Base-by-base conservation (phyloP, 768 basidiomycete genomes). In the Suillus subaureus region DNA sequence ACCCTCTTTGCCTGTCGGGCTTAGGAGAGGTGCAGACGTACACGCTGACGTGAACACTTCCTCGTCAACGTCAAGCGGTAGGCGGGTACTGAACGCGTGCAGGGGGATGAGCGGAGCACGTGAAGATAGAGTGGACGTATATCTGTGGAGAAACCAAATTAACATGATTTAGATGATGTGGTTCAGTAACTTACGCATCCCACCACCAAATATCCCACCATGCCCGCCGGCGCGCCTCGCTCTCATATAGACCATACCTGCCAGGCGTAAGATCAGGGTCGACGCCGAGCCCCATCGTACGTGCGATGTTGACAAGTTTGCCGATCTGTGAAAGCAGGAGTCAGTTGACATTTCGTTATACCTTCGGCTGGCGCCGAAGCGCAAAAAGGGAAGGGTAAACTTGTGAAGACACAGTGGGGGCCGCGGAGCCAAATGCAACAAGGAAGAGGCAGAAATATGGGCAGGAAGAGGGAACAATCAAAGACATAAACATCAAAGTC, bases 161-260 rank as follows among this genome's bases (percentile, higher is more conserved):
- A 40, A 39, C 6, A 18, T 26, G 23, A 18, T 12, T 6, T 28
- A 26, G 26, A 58, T 18, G 35, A 39, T 16, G 23, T 3, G 9
- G 31, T 31, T 31, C 52, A 6, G 65, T 49, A n/a, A 84, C 90
- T 70, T 73, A 93, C 92, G 89, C 72, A 74, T 94, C 93, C 73
- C 88, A 92, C 75, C 85, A 91, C 72, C 87, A 83, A 13, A 92
- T 81, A 61, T 91, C 89, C 92, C 92, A 94, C 90, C 92, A 92
- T 7, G 91, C 74, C 67, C 87, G 76, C 64, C 85, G 75, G 63
- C 87, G 77, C 58, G 81, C 76, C 74, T 86, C 84, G 13, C 82
- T 83, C 57, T 87, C 82, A 55, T 84, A 86, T 2, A 85, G 74
- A 52, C 69, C 79, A 69, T 83, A 85, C 70, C 74, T 82, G 35